Percentiles rank a stretch among this genome's conserved stretches.
phyloP scores from a whole-genome alignment of 768 basidiomycete species.

The Panaeolus cyanescens region DNA sequence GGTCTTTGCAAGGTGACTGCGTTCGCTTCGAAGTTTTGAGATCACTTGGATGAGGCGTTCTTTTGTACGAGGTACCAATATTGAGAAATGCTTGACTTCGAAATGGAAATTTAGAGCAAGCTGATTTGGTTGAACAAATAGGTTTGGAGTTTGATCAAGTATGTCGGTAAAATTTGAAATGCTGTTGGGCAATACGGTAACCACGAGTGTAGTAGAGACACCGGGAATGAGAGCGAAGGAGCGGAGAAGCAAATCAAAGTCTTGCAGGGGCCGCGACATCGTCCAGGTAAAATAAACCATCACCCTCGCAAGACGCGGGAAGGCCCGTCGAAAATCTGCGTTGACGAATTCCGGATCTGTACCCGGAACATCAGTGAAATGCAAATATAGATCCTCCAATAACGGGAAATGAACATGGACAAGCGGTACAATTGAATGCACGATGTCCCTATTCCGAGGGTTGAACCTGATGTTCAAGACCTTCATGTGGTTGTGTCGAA shows the following conservation, averaged over 20 bases:
- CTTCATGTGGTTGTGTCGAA: neutral
- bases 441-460: neutral
- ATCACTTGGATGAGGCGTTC: neutral
- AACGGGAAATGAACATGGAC: neutral
- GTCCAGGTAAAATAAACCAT: neutral
- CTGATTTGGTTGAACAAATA: neutral
- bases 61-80: no score
- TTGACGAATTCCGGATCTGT: neutral
- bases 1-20: neutral
- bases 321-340: neutral
- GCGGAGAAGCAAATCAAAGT: neutral
- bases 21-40: neutral
- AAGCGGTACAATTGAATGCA: neutral
- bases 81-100: neutral
- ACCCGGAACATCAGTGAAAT: neutral
- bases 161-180: neutral
- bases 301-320: neutral
- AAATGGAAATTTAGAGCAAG: neutral
- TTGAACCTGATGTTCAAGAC: neutral
- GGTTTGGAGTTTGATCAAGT: neutral
- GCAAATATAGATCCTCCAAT: neutral
- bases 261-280: neutral
- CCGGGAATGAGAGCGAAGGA: neutral
- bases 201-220: neutral
- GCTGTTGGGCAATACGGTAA: neutral